phyloP scores from a whole-genome alignment of 495 filamentous ascomycete species.

The Umbilicaria muhlenbergii region DNA sequence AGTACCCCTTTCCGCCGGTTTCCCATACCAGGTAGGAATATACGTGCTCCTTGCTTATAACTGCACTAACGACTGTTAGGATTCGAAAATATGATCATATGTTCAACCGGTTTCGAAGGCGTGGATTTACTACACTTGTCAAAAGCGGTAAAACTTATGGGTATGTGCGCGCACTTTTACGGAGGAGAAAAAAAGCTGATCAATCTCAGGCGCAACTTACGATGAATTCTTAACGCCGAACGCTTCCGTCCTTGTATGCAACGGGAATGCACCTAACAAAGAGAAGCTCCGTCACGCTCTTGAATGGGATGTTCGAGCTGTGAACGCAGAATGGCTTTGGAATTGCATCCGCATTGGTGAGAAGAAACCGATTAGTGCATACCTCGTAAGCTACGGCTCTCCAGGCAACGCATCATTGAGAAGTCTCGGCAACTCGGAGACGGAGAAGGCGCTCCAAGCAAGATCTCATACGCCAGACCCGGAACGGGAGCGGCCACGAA shows the following conservation, averaged over 20 bases:
- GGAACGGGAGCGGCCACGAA: not conserved
- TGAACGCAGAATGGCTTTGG: slow-evolving; percentile 71
- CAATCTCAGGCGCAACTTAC: slow-evolving; percentile 42
- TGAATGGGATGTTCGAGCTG: slow-evolving; percentile 60
- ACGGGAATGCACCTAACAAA: slow-evolving; percentile 37
- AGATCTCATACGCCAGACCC: not conserved
- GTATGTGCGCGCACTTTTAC: slow-evolving; percentile 20
- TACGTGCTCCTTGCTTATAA: not conserved
- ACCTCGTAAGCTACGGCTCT: slow-evolving; percentile 1
- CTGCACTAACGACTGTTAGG: slow-evolving; percentile 21
- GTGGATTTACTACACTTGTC: slow-evolving; percentile 73
- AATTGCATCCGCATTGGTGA: slow-evolving; percentile 49
- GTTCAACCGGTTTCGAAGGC: slow-evolving; percentile 69
- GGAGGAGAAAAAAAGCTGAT: slow-evolving; percentile 1
- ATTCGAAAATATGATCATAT: slow-evolving; percentile 52
- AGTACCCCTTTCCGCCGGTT: slow-evolving; percentile 59
- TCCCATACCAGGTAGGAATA: slow-evolving; percentile 40
- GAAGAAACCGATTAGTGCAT: slow-evolving; percentile 30
- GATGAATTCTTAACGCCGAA: slow-evolving; percentile 54
- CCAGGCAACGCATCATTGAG: not conserved
- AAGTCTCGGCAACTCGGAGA: not conserved
- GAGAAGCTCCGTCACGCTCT: slow-evolving; percentile 67
- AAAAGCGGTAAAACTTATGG: slow-evolving; percentile 58
- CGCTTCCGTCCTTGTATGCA: slow-evolving; percentile 55
- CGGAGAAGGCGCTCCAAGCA: not conserved